These are phyloP conservation scores for Colletotrichum gigasporum DNA, from an alignment of 2,329 filamentous ascomycete species.

Conservation along the genomic window DNA sequence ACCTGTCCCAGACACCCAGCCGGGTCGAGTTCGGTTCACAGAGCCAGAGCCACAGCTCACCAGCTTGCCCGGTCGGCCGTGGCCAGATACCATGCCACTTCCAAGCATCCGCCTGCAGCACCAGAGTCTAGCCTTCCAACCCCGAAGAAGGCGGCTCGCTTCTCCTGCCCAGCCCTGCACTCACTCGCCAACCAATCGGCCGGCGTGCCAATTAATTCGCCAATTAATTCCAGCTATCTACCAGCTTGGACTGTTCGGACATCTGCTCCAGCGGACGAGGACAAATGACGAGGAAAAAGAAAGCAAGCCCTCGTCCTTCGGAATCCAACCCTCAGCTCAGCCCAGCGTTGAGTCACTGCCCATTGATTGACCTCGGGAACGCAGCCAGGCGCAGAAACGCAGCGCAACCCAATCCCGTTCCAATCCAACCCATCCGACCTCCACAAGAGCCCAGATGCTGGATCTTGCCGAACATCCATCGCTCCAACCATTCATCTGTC, in stretches of 20 bases:
- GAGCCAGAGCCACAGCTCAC: background rate
- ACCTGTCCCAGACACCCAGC: background rate
- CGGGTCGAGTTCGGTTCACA: background rate
- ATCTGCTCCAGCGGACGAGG: background rate
- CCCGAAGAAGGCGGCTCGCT: background rate
- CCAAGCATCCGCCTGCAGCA: conserved; percentile 1
- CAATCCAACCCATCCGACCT: conserved; percentile 16
- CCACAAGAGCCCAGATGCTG: conserved; percentile 26
- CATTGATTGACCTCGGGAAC: background rate
- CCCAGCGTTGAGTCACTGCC: conserved; percentile 13
- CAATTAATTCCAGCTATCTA: background rate
- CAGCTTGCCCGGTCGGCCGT: background rate
- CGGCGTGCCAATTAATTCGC: background rate
- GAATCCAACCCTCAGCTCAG: background rate
- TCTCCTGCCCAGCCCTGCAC: background rate
- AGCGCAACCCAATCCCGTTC: background rate
- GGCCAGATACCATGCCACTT: conserved; percentile 21
- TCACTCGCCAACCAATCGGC: background rate
- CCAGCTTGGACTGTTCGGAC: background rate
- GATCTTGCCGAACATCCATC: conserved; percentile 30
- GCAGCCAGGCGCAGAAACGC: background rate
- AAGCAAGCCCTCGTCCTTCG: background rate
- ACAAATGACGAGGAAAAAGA: background rate
- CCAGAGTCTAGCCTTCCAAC: conserved; percentile 11
- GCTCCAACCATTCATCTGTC: conserved; percentile 10